Percentiles rank a stretch among this genome's conserved stretches.
Evolutionary conservation across 768 basidiomycete species (phyloP).

Genomic region (Hericium alpestre): DNA sequence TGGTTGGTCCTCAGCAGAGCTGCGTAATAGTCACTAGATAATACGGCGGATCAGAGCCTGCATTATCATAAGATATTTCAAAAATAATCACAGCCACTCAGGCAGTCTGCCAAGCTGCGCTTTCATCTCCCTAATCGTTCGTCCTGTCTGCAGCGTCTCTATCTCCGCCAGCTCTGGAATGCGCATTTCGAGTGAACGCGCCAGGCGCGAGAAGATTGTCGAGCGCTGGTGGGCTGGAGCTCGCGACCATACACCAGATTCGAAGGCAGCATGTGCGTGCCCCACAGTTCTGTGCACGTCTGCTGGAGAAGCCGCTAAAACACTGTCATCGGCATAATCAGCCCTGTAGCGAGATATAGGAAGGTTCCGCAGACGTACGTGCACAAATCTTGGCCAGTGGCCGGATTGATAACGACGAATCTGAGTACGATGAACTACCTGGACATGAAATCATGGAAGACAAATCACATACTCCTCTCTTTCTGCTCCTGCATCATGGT

Average conservation of each 20-base stretch:
- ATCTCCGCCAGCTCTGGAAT: slow-evolving; percentile 49
- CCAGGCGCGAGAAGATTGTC: slow-evolving; percentile 52
- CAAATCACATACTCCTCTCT: neutral
- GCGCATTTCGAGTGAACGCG: slow-evolving; percentile 46
- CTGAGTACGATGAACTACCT: slow-evolving; percentile 20
- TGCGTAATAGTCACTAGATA: slow-evolving; percentile 60
- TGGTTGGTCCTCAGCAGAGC: slow-evolving; percentile 64
- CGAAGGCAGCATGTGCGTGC: slow-evolving; percentile 47
- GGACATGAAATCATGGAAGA: neutral
- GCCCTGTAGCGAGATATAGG: neutral
- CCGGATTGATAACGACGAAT: slow-evolving; percentile 54
- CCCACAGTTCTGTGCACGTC: slow-evolving; percentile 43
- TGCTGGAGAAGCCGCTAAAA: slow-evolving; percentile 39
- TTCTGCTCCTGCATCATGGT: neutral
- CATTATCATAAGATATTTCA: neutral
- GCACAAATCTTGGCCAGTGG: slow-evolving; percentile 49
- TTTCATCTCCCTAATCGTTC: slow-evolving; percentile 76
- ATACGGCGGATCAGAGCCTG: neutral
- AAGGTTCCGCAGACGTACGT: slow-evolving; percentile 25
- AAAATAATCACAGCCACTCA: slow-evolving; percentile 69
- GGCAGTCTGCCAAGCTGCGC: slow-evolving; percentile 68
- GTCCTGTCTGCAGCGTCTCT: slow-evolving; percentile 70
- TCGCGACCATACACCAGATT: slow-evolving; percentile 65
- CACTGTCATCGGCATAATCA: slow-evolving; percentile 25
- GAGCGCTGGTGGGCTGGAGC: slow-evolving; percentile 50